Percentiles rank a stretch among this genome's conserved stretches.
phyloP scores from a whole-genome alignment of 225 moss, liverwort and hornwort genomes.

The Takakia lepidozioides region DNA sequence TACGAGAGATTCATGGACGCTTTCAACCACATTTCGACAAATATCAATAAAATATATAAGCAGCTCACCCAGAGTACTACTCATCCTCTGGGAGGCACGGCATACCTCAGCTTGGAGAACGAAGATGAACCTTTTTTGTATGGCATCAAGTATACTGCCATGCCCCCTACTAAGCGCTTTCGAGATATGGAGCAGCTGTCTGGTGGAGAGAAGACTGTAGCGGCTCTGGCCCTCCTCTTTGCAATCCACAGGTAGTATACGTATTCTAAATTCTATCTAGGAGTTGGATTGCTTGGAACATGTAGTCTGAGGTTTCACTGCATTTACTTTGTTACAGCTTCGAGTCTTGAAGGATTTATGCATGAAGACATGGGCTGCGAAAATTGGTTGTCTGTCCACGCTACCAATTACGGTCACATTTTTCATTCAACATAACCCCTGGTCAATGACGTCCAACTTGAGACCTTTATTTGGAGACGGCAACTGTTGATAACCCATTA shows the following conservation, averaged over 20 bases:
- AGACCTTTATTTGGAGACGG: no score
- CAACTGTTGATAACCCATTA: no score
- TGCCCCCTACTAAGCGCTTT: conserved; percentile 96
- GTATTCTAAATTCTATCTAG: no score
- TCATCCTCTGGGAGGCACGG: conserved; percentile 87
- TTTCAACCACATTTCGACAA: conserved; percentile 94
- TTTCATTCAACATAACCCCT: no score
- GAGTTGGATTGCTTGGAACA: no score
- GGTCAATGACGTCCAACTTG: no score
- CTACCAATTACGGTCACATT: no score
- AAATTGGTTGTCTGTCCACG: no score
- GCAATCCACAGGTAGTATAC: conserved; percentile 97
- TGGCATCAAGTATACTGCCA: conserved; percentile 96
- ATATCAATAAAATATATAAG: conserved; percentile 96
- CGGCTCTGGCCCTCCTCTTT: conserved; percentile 90
- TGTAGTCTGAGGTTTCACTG: no score
- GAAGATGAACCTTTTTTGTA: conserved; percentile 90
- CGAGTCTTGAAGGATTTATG: no score
- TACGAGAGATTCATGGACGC: conserved; percentile 92
- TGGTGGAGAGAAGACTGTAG: conserved; percentile 98
- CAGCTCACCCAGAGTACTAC: conserved; percentile 85
- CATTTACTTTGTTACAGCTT: no score
- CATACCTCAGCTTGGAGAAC: conserved; percentile 86
- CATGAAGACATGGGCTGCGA: no score
- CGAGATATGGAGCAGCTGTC: conserved; percentile 99